Evolutionary conservation across 192 early-diverging fungal genomes (phyloP).

Genomic region (Coemansia sp.): DNA sequence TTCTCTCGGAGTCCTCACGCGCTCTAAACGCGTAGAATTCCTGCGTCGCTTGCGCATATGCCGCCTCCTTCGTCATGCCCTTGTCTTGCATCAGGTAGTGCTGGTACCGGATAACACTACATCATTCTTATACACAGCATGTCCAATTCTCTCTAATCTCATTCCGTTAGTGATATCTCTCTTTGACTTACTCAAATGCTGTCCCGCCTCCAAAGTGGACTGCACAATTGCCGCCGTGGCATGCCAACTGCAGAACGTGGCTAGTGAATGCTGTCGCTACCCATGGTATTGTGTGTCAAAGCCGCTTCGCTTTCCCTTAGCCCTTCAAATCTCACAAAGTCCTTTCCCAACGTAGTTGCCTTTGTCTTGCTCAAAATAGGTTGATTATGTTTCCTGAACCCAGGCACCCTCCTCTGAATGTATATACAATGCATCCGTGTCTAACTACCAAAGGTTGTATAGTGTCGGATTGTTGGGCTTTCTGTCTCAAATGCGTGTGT

Average conservation of each 20-base stretch:
- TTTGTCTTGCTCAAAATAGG: background rate
- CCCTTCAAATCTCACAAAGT: background rate
- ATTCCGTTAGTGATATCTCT: background rate
- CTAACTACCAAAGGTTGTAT: background rate
- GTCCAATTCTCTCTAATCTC: background rate
- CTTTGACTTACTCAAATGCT: background rate
- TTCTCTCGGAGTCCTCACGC: constrained; percentile 70
- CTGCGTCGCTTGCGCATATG: constrained; percentile 72
- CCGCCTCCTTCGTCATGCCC: constrained; percentile 67
- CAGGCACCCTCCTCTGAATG: background rate
- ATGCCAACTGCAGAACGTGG: background rate
- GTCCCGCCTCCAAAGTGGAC: background rate
- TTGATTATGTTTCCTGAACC: background rate
- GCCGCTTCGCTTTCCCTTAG: background rate
- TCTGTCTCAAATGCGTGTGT: background rate
- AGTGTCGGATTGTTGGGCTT: background rate
- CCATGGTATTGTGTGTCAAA: background rate
- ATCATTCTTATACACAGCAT: constrained; percentile 6
- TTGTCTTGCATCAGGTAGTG: constrained; percentile 68
- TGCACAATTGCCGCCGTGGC: constrained; percentile 3
- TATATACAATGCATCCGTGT: background rate
- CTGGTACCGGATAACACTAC: constrained; percentile 79
- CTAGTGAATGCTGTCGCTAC: background rate
- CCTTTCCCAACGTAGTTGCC: background rate
- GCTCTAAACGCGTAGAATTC: constrained; percentile 83